Evolutionary conservation across 495 filamentous ascomycete species (phyloP).

Genomic region (Annulohypoxylon stygium): DNA sequence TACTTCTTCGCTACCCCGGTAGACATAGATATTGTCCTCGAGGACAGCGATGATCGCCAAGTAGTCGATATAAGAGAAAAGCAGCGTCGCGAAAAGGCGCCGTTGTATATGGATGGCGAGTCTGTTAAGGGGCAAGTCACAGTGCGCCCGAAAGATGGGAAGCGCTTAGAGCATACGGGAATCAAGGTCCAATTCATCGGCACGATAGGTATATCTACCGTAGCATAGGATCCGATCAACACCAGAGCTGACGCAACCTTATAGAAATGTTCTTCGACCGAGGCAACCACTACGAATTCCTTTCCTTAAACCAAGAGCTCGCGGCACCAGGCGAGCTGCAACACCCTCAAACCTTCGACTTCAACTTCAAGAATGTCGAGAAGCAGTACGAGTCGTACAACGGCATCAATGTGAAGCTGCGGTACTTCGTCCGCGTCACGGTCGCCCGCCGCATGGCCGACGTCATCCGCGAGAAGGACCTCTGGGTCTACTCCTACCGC

Average conservation of each 20-base stretch:
- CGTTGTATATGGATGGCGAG: conserved; percentile 97
- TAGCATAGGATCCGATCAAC: background rate
- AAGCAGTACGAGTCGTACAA: conserved; percentile 99
- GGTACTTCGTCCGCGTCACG: conserved; percentile 97
- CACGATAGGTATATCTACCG: conserved; percentile 79
- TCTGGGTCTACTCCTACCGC: conserved; percentile 99
- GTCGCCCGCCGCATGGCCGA: conserved; percentile 97
- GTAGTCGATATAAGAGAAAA: conserved; percentile 99
- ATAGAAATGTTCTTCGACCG: conserved; percentile 98
- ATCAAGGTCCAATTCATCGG: conserved; percentile 99
- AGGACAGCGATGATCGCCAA: conserved; percentile 91
- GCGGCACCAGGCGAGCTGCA: conserved; percentile 97
- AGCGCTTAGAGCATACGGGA: conserved; percentile 95
- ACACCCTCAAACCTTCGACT: conserved; percentile 98
- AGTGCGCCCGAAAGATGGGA: conserved; percentile 97
- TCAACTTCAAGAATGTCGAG: conserved; percentile 99
- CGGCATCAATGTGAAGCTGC: conserved; percentile 98
- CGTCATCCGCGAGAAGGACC: conserved; percentile 98
- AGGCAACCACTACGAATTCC: conserved; percentile 99
- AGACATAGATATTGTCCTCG: conserved; percentile 98
- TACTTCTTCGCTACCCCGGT: conserved; percentile 98
- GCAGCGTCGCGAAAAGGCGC: conserved; percentile 94
- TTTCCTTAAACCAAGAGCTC: conserved; percentile 94
- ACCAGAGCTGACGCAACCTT: conserved; percentile 14
- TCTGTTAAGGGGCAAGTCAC: conserved; percentile 96